Evolutionary conservation across 192 early-diverging fungal species (phyloP).

Genomic region (Polychytrium aggregatum): DNA sequence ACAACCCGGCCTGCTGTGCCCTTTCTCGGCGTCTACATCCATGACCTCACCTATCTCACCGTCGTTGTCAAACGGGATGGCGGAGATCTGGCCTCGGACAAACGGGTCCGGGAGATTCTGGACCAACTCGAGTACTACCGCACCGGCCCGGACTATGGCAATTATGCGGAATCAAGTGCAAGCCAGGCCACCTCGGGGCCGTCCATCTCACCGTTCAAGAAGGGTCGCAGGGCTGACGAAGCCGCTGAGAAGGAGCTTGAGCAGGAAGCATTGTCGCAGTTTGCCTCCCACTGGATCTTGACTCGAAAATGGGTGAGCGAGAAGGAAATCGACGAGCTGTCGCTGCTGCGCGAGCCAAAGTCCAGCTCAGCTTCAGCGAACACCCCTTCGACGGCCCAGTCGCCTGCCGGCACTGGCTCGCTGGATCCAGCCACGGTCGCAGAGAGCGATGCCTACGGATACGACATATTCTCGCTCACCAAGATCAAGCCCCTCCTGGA

Average conservation of each 20-base stretch:
- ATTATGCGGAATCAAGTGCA: too few relatives aligned
- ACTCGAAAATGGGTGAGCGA: conserved; percentile 61
- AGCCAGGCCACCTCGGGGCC: not conserved
- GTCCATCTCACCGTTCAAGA: conserved; percentile 6
- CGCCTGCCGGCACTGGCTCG: too few relatives aligned
- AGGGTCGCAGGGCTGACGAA: not conserved
- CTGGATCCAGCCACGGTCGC: too few relatives aligned
- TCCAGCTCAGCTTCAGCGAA: too few relatives aligned
- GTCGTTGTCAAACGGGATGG: conserved; percentile 49
- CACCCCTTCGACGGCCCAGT: too few relatives aligned
- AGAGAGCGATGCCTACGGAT: too few relatives aligned
- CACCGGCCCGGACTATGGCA: conserved; percentile 45
- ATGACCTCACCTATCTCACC: conserved; percentile 65
- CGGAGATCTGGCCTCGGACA: conserved; percentile 23
- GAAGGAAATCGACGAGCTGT: conserved; percentile 66
- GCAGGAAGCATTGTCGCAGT: conserved; percentile 42
- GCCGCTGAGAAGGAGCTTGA: too few relatives aligned
- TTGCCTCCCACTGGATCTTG: conserved; percentile 61
- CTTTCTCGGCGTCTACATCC: conserved; percentile 63
- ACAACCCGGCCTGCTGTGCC: conserved; percentile 49
- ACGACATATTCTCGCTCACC: too few relatives aligned
- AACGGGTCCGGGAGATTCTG: conserved; percentile 46
- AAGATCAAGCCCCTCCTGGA: too few relatives aligned
- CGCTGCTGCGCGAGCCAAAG: conserved; percentile 52
- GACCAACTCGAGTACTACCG: conserved; percentile 42